phyloP scores from a whole-genome alignment of 495 filamentous ascomycete genomes.

The Trichoderma orchidacearum region DNA sequence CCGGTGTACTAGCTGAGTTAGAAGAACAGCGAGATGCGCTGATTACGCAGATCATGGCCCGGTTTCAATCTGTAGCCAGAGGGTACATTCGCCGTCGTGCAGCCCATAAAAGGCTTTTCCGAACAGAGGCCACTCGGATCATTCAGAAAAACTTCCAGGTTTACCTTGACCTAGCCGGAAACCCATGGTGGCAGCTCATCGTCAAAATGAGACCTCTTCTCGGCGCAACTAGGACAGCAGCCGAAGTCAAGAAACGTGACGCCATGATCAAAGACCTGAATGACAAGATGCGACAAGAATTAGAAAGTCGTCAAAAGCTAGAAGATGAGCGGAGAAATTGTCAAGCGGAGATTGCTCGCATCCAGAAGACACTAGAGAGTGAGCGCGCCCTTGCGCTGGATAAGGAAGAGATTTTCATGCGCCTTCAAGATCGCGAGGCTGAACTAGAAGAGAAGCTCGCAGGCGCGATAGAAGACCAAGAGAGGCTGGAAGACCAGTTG shows the following conservation, averaged over 20 bases:
- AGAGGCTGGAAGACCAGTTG: slow-evolving; percentile 81
- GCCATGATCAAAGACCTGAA: slow-evolving; percentile 83
- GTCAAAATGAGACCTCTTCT: slow-evolving; percentile 92
- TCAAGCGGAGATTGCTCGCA: slow-evolving; percentile 71
- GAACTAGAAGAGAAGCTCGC: slow-evolving; percentile 86
- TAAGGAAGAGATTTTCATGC: slow-evolving; percentile 96
- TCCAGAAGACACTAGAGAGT: slow-evolving; percentile 87
- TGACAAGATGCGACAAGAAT: slow-evolving; percentile 65
- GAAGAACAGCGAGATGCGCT: slow-evolving; percentile 90
- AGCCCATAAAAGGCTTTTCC: slow-evolving; percentile 82
- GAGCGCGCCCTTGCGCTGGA: slow-evolving; percentile 89
- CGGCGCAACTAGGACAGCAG: slow-evolving; percentile 77
- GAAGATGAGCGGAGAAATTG: slow-evolving; percentile 88
- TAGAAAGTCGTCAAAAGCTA: slow-evolving; percentile 58
- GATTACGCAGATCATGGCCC: slow-evolving; percentile 81
- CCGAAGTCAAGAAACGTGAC: slow-evolving; percentile 86
- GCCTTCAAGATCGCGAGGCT: slow-evolving; percentile 76
- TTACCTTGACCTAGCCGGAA: slow-evolving; percentile 76
- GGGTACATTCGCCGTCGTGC: slow-evolving; percentile 81
- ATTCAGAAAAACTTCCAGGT: slow-evolving; percentile 87
- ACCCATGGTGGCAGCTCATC: slow-evolving; percentile 94
- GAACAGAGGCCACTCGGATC: slow-evolving; percentile 86
- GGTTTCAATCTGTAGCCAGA: slow-evolving; percentile 85
- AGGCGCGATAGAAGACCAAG: slow-evolving; percentile 90
- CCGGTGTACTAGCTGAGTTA: slow-evolving; percentile 88